These are phyloP conservation scores for Globisporangium takayamanum DNA, from an alignment of 352 stramenopile genomes.

Conservation along the genomic window DNA sequence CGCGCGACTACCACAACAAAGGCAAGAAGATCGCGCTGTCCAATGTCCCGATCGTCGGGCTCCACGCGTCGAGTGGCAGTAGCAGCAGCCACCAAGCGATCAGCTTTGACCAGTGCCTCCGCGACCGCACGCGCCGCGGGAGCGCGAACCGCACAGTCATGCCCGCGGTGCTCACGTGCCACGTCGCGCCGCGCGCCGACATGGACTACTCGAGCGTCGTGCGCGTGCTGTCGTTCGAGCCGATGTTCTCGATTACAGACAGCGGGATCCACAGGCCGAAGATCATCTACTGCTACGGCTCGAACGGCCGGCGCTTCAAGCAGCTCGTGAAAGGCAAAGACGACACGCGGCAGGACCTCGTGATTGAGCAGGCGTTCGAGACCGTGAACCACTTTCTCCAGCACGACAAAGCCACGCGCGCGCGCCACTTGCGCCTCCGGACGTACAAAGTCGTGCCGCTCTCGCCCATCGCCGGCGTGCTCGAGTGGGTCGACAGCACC, in stretches of 20 bases:
- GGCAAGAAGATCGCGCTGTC: constrained; percentile 72
- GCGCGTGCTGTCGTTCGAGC: constrained; percentile 87
- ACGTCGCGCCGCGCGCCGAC: constrained; percentile 54
- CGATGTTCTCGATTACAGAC: constrained; percentile 90
- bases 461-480: constrained; percentile 90
- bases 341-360: constrained; percentile 82
- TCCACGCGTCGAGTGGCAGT: constrained; percentile 15
- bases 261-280: constrained; percentile 95
- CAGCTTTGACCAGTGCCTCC: constrained; percentile 71
- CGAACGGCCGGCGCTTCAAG: constrained; percentile 88
- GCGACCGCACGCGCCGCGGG: constrained; percentile 35
- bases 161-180: constrained; percentile 74
- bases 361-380: constrained; percentile 89
- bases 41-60: constrained; percentile 41
- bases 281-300: constrained; percentile 95
- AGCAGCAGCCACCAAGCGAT: constrained; percentile 11
- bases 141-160: constrained; percentile 38
- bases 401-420: constrained; percentile 49
- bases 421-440: constrained; percentile 82
- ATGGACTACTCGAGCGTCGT: constrained; percentile 81
- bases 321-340: constrained; percentile 95
- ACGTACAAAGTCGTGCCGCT: constrained; percentile 96
- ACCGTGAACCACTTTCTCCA: constrained; percentile 86
- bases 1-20: constrained; percentile 56
- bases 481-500: constrained; percentile 98